These are phyloP conservation scores for Tritrichomonas foetus DNA, from an alignment of 208 protist species.

Conservation along the genomic window DNA sequence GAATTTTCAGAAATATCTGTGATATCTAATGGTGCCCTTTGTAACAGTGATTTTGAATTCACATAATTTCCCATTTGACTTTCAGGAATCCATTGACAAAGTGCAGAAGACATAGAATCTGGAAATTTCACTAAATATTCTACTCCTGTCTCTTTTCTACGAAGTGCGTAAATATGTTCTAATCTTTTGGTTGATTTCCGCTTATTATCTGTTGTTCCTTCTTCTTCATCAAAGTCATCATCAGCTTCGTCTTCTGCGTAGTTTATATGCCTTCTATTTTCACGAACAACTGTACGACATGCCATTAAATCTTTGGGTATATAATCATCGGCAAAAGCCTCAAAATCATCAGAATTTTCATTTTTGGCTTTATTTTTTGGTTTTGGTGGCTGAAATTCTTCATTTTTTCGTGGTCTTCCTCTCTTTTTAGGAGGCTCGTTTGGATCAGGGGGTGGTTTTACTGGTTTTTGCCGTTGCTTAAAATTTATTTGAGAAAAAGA, in stretches of 20 bases:
- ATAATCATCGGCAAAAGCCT: background rate
- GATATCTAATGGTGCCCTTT: too few relatives aligned
- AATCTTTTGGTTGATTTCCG: background rate
- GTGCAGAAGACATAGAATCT: background rate
- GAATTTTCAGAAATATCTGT: background rate
- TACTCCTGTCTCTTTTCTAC: background rate
- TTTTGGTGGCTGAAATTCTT: background rate
- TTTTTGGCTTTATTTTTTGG: background rate
- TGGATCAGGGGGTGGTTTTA: background rate
- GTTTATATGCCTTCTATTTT: background rate
- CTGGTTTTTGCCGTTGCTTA: background rate
- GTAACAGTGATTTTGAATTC: background rate
- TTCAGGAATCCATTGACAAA: slow-evolving; percentile 14
- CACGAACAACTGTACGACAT: background rate
- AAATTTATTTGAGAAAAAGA: background rate
- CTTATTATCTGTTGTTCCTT: background rate
- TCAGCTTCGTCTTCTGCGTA: background rate
- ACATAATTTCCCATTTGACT: background rate
- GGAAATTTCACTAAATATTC: background rate
- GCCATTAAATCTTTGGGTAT: slow-evolving; percentile 5
- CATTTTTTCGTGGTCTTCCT: background rate
- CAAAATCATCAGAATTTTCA: background rate
- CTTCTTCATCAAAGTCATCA: background rate
- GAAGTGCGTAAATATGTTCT: background rate
- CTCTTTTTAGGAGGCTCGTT: background rate